Evolutionary conservation across 202 grass and related monocot genomes (phyloP), one percentile per base, ranked within the genome.

Genomic region (Carex arenaria): DNA sequence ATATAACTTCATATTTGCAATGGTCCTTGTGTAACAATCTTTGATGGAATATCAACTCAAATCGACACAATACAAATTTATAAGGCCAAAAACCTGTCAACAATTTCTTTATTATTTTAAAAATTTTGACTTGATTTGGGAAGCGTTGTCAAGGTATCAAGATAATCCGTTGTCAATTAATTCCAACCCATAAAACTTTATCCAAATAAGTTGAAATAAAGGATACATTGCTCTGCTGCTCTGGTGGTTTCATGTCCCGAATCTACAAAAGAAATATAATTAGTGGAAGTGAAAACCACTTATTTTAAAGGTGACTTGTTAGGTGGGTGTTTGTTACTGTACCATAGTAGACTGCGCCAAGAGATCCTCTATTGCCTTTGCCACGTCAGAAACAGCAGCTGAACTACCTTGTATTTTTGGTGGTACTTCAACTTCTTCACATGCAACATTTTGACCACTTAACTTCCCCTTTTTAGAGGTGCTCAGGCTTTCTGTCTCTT

Each of bases 341-440:
- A 93, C 94, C 89, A 89, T 97, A 45, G 90, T 85, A 77, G 94
- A 94, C 71, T 94, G 89, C 71, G 86, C 92, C 75, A 94, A 74
- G 80, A 94, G 82, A 79, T 94, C 89, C 84, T 97, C 89, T 85
- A 97, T 93, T 45, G 92, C 92, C 81, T 93, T 90, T 67, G 90
- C 90, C 73, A 97, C 89, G 62, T 92, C 92, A 86, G 90, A 87
- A 89, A 88, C 89, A 87, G 79, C 61, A 55, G 79, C 80, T n/a
- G 83, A 34, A 81, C 2, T 82, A 45, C 83, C 64, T 7, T 71
- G 20, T 5, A 87, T 65, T 81, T 90, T 83, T 83, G 90, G 89
- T n/a, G 45, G 40, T 84, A 42, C 68, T 91, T 64, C 49, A 3
- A 70, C 72, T 62, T 87, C 90, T 62, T 65, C 22, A 28, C 66